Evolutionary conservation across 1,284 basidiomycete species (phyloP), one percentile per base, ranked within the genome.

Genomic region (Tetrapyrgos nigripes): DNA sequence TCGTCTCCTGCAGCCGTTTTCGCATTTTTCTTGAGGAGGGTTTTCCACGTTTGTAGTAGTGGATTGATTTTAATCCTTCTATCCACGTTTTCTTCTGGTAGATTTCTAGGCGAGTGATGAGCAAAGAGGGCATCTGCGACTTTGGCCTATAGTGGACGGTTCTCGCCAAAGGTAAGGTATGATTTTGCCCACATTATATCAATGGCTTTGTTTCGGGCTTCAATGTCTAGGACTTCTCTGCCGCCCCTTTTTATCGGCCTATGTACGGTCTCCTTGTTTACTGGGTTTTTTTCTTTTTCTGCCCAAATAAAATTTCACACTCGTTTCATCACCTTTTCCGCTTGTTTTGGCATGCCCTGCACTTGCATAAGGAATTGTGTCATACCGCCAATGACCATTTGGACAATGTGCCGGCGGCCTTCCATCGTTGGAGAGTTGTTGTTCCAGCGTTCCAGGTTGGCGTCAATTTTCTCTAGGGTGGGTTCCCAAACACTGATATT

Each of bases 101-200:
- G 2, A 26, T 27, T 17, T 10, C 29, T 31, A 29, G 46, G 29
- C 2, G 27, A 53, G 3, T 29, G 11, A 17, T 23, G 19, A 4
- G 37, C 37, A 5, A 70, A 29, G 0, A 65, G 28, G 3, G 28
- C 50, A 40, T 73, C 70, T 2, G 62, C 68, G 0, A 70, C 11
- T 4, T 44, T 58, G 0, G 66, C 65, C 73, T 72, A 74, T 1
- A 11, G 29, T 0, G 72, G 70, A 1, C 69, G 50, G 0, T 46
- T 44, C 0, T 24, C 4, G 0, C 54, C 51, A 2, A 66, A 10
- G 23, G 63, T 50, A 0, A 71, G 61, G 58, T 64, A 73, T 0
- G 51, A 24, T 46, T 62, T 64, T 0, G 72, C 27, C 68, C 68
- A 70, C 46, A 61, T 68, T 0, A 74, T 13, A 2, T 65, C 40